Base-by-base conservation (phyloP, 2,329 filamentous ascomycete genomes). In the Lithohypha guttulata region DNA sequence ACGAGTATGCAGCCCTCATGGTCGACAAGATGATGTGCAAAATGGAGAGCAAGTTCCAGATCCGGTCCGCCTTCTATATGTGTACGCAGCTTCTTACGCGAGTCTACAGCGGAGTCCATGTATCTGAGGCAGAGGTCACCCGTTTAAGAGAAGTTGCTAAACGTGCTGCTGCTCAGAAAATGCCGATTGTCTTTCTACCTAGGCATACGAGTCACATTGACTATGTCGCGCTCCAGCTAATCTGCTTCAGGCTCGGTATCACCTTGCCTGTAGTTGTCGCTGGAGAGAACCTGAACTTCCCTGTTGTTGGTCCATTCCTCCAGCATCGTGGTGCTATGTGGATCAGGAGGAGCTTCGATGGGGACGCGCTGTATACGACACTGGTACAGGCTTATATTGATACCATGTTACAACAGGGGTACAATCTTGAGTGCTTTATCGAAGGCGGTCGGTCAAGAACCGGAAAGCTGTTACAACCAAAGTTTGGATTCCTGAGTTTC, bases 21-120 rank as follows among this genome's bases (percentile, higher is more conserved):
- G 84, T 86, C 17, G 85, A 94, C 55, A 77, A 81, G 47, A 96
- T 98, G 91, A 95, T 98, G 46, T 96, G 89, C 73, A 98, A 98
- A 63, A 89, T 96, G 71, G 91, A 98, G 61, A 93, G 81, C 68
- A 93, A 87, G 57, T 68, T 75, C 2, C 96, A 96, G 55, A 94
- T 98, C 51, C 71, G 91, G 34, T 77, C 84, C 17, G 89, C 91
- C 32, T 96, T 96, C 58, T 98, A 95, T 58, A 57, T 94, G 26
- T 70, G 70, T 33, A 93, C 87, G 1, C 89, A 96, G 61, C 69
- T 96, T 32, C 68, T 96, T 45, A 93, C 89, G 3, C 70, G 91
- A 44, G 89, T 91, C 4, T 98, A 98, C 59, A 89, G 96, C 65
- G 91, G 75, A 7, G 94, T 98, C 37, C 91, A 98, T 59, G 86